These are phyloP conservation scores for Sungouiella thailandica DNA, from an alignment of 805 yeast species.

Conservation along the genomic window DNA sequence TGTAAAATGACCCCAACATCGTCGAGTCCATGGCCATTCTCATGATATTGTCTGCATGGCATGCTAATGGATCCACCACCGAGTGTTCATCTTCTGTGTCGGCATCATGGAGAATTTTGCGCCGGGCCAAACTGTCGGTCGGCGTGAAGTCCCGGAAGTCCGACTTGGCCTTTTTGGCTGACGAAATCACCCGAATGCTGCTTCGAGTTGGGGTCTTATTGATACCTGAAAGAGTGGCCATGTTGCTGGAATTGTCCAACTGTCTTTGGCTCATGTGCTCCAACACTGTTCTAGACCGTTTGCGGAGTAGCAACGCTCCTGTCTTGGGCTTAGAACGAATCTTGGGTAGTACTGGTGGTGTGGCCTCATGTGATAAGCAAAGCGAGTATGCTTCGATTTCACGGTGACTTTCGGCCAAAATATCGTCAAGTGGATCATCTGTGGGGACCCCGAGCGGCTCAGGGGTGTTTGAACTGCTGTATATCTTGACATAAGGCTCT, in stretches of 20 bases:
- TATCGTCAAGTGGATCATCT: slow-evolving; percentile 20
- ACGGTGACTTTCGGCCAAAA: slow-evolving; percentile 16
- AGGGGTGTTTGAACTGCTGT: slow-evolving; percentile 4
- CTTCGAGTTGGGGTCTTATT: slow-evolving; percentile 2
- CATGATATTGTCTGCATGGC: slow-evolving; percentile 43
- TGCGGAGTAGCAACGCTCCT: neutral
- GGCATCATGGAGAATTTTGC: neutral
- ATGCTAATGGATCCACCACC: slow-evolving; percentile 37
- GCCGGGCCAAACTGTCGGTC: neutral
- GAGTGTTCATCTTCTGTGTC: slow-evolving; percentile 15
- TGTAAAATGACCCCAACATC: slow-evolving; percentile 38
- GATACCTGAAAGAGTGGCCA: neutral
- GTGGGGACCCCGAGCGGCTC: slow-evolving; percentile 4
- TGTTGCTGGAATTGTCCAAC: neutral
- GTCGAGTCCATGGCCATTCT: slow-evolving; percentile 46
- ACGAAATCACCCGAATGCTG: neutral
- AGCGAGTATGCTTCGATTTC: slow-evolving; percentile 12
- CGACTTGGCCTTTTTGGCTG: neutral
- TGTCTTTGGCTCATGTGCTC: slow-evolving; percentile 1
- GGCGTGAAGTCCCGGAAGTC: neutral
- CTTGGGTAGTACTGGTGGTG: neutral
- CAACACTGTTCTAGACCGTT: neutral
- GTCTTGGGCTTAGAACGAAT: too few species aligned
- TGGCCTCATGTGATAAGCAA: slow-evolving; percentile 12
- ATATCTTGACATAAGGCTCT: slow-evolving; percentile 12